phyloP scores from a whole-genome alignment of 176 grass and related monocot species.

The Oryza officinalis region DNA sequence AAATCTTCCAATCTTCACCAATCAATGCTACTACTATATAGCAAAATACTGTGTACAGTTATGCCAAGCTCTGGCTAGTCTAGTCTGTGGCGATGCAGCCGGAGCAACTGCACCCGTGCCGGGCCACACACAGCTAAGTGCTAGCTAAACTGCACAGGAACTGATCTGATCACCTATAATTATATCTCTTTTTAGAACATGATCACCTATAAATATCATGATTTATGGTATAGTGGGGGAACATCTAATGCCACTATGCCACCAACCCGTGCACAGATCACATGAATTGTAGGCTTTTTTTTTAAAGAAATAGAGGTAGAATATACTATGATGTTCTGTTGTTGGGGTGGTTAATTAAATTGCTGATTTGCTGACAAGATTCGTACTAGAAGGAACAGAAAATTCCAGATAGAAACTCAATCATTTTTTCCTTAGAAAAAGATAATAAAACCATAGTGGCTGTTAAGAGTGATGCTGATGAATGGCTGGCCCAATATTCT shows the following conservation, averaged over 20 bases:
- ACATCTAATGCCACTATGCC: slow-evolving; percentile 16
- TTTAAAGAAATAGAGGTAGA: not conserved
- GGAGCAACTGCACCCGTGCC: not conserved
- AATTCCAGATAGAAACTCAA: not conserved
- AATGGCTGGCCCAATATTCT: not conserved
- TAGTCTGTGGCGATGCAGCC: slow-evolving; percentile 21
- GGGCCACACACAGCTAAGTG: slow-evolving; percentile 22
- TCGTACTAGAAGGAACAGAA: not conserved
- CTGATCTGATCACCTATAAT: not conserved
- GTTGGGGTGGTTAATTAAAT: slow-evolving; percentile 4
- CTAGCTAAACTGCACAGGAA: slow-evolving; percentile 5
- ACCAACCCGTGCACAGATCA: slow-evolving; percentile 11
- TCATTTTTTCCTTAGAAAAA: not conserved
- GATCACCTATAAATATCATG: not conserved
- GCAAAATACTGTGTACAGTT: not conserved
- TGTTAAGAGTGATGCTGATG: not conserved
- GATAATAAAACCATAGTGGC: not conserved
- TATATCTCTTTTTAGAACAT: not conserved
- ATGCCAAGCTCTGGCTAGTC: not conserved
- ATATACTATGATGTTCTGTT: not conserved
- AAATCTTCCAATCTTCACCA: slow-evolving; percentile 10
- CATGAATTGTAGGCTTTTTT: not conserved
- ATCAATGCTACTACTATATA: not conserved
- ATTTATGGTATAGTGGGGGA: not conserved
- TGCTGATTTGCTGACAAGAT: not conserved